Base-by-base conservation (phyloP, 306 rosid genomes). In the Ziziphus jujuba region DNA sequence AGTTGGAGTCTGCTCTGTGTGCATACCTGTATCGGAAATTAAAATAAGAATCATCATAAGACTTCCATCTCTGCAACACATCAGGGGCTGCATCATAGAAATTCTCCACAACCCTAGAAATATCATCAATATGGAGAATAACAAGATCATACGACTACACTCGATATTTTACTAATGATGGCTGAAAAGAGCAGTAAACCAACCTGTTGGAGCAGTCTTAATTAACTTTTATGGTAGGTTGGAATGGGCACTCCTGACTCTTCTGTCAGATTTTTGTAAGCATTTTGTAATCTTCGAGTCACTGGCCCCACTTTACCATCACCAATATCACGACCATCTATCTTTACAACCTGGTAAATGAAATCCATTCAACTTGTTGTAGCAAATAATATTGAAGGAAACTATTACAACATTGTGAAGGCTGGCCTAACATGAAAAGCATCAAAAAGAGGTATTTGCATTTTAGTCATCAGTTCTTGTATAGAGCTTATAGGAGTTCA, bases 321-420 rank as follows among this genome's bases (percentile, higher is more conserved):
- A 38, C 97, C 96, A 69, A 90, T 81, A 45, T 62, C 70, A 48
- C 93, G 98, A 5, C 98, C 97, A 74, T 93, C 98, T 50, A 93
- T 89, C 84, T 88, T 86, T 60, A 88, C 89, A 19, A 86, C 96
- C 99, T 90, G 80, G n/a, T 56, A 19, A n/a, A 49, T 12, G 54
- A 58, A 68, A 69, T 56, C 67, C 34, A 63, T 65, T 10, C 38
- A 47, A 3, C 45, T 75, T 34, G 19, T 24, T 53, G 54, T 59
- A 40, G 35, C 7, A 55, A 65, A 43, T n/a, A 36, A 6, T 2
- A 13, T 25, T 52, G 62, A 57, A 9, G 33, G 33, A 28, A 28
- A 28, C 4, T 28, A 4, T 28, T 28, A 28, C 33, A 28, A 28
- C 33, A 28, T 28, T 28, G 4, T 1, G 2, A 4, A 28, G 33